Evolutionary conservation across 2,329 filamentous ascomycete species (phyloP), one percentile per base, ranked within the genome.

Genomic region (Incumbomyces lentus): DNA sequence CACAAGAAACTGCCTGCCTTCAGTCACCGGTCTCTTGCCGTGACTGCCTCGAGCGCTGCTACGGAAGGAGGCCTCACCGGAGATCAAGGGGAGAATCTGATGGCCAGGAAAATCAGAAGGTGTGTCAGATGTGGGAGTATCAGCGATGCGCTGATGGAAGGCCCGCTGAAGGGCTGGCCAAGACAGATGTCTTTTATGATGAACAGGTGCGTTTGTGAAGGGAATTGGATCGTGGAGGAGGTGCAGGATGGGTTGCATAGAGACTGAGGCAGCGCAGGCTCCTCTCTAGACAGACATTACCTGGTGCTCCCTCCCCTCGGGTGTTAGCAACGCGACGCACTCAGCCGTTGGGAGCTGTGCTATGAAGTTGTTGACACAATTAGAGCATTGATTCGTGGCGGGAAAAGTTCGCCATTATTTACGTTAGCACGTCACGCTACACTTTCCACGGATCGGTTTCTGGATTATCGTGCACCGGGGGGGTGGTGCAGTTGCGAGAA

Each of bases 131-230:
- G 56, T 47, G 56, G 55, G 8, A 54, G 53, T 42, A 47, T 51
- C 42, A 58, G 52, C 31, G 56, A 52, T 41, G 49, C 53, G n/a
- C n/a, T 30, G 40, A 40, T 57, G 31, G 48, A 47, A n/a, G 46
- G 48, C 8, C 40, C 49, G 6, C 44, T 42, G 17, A 50, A 34
- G 40, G 52, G 52, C 6, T 53, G 50, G 49, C 49, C 52, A 18
- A 51, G 46, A 35, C 39, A 46, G 33, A 44, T 56, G 30, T 43
- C 41, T 22, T 18, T 38, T 6, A 31, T 55, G 22, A 49, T 58
- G 39, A 42, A 44, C 18, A 50, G 50, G 38, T 58, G 56, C 50
- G 47, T 56, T 30, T 58, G 56, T 51, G 56, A 58, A 46, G 56
- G 54, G 10, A 46, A 45, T 35, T 58, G 52, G 47, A 41, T 53